Percentiles rank a stretch among this genome's conserved stretches.
Evolutionary conservation across 345 rosid genomes (phyloP).

Genomic region (Anacardium occidentale): DNA sequence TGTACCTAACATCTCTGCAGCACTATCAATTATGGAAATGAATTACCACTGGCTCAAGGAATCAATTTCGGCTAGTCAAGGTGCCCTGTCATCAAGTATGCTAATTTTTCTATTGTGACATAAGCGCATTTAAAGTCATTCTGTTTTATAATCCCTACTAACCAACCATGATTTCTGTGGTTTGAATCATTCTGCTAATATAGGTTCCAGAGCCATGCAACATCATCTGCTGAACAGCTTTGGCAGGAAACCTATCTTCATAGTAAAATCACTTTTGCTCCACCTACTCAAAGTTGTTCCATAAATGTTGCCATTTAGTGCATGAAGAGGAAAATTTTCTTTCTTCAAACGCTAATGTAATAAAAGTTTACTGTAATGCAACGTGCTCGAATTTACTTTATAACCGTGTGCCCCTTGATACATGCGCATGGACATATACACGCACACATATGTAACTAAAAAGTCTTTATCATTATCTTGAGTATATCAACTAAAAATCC

Average conservation of each 20-base stretch:
- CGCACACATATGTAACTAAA: too few relatives aligned
- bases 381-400: not conserved
- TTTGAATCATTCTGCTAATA: not conserved
- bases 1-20: constrained; percentile 38
- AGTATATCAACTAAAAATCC: not conserved
- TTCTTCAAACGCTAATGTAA: not conserved
- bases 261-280: not conserved
- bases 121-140: not conserved
- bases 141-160: not conserved
- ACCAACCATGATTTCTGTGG: not conserved
- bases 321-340: not conserved
- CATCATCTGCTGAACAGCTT: not conserved
- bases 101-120: not conserved
- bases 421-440: too few relatives aligned
- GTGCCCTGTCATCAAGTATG: constrained; percentile 2
- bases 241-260: not conserved
- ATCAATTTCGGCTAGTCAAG: constrained; percentile 72
- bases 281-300: not conserved
- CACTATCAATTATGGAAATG: constrained; percentile 87
- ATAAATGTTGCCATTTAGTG: not conserved
- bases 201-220: constrained; percentile 16
- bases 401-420: too few relatives aligned
- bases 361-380: not conserved
- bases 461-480: not conserved
- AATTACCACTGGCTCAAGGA: constrained; percentile 96